Evolutionary conservation across 441 rosid species (phyloP).

Genomic region (Brassica hybrid): DNA sequence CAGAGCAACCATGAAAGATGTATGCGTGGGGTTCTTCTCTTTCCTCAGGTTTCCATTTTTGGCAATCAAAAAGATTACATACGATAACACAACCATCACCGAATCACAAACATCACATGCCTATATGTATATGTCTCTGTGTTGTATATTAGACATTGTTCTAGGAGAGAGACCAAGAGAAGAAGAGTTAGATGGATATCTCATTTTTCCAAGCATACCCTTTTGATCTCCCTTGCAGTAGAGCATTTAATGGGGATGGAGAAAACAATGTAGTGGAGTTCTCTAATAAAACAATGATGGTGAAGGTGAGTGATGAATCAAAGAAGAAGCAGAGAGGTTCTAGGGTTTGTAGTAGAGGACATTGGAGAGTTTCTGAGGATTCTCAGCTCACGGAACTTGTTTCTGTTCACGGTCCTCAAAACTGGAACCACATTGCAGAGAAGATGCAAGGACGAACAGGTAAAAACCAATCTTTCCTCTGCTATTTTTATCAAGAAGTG

Average conservation of each 20-base stretch:
- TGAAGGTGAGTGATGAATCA: constrained; percentile 26
- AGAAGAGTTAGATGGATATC: constrained; percentile 32
- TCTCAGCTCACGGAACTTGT: constrained; percentile 78
- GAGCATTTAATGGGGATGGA: constrained; percentile 26
- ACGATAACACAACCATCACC: constrained; percentile 38
- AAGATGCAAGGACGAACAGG: constrained; percentile 87
- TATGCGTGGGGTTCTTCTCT: constrained; percentile 44
- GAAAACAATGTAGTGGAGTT: constrained; percentile 37
- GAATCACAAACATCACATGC: constrained; percentile 42
- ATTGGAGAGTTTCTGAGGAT: constrained; percentile 85
- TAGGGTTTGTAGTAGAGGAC: constrained; percentile 71
- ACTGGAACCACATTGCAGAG: constrained; percentile 84
- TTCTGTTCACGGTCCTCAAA: constrained; percentile 74
- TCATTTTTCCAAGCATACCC: constrained; percentile 35
- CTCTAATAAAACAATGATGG: constrained; percentile 19
- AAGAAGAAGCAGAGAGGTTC: constrained; percentile 33
- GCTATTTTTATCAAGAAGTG: neutral
- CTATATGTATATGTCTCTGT: neutral
- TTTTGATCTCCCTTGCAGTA: constrained; percentile 35
- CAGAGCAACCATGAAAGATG: constrained; percentile 44
- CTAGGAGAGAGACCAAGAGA: constrained; percentile 10
- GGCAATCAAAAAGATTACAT: constrained; percentile 45
- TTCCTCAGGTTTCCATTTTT: constrained; percentile 43
- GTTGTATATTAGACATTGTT: constrained; percentile 31
- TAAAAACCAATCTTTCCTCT: constrained; percentile 34